Percentiles rank a stretch among this genome's conserved stretches.
phyloP scores from a whole-genome alignment of 352 stramenopile species.

The Lagenidium sp. region DNA sequence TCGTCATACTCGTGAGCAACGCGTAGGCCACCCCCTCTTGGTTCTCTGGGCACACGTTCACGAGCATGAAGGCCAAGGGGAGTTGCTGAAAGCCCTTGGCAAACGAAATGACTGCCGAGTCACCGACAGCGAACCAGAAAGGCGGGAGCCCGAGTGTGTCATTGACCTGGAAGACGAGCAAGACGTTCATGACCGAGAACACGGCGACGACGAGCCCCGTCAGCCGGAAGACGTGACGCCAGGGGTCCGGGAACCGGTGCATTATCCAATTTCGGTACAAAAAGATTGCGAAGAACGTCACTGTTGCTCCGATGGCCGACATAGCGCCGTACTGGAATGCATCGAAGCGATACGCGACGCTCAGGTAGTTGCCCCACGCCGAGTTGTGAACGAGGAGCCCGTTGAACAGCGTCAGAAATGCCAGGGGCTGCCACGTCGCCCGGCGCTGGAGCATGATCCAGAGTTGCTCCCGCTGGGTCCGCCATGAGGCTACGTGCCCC shows the following conservation, averaged over 20 bases:
- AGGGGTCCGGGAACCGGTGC: constrained; percentile 25
- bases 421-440: constrained; percentile 68
- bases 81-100: constrained; percentile 74
- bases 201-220: constrained; percentile 40
- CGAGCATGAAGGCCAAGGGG: constrained; percentile 67
- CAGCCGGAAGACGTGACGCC: constrained; percentile 57
- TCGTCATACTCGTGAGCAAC: constrained; percentile 68
- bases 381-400: constrained; percentile 61
- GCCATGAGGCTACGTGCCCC: constrained; percentile 13
- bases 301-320: constrained; percentile 48
- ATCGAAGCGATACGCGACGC: constrained; percentile 56
- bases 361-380: constrained; percentile 75
- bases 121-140: constrained; percentile 75
- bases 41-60: constrained; percentile 56
- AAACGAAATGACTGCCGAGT: constrained; percentile 57
- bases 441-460: constrained; percentile 56
- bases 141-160: constrained; percentile 42
- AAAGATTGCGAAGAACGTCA: constrained; percentile 52
- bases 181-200: constrained; percentile 65
- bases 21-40: constrained; percentile 74
- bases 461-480: constrained; percentile 28
- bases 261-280: constrained; percentile 49
- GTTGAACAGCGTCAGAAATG: constrained; percentile 59
- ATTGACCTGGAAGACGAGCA: constrained; percentile 60
- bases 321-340: constrained; percentile 75